These are phyloP conservation scores for Elaeis oleifera DNA, from an alignment of 202 grass and related monocot species.

Conservation along the genomic window DNA sequence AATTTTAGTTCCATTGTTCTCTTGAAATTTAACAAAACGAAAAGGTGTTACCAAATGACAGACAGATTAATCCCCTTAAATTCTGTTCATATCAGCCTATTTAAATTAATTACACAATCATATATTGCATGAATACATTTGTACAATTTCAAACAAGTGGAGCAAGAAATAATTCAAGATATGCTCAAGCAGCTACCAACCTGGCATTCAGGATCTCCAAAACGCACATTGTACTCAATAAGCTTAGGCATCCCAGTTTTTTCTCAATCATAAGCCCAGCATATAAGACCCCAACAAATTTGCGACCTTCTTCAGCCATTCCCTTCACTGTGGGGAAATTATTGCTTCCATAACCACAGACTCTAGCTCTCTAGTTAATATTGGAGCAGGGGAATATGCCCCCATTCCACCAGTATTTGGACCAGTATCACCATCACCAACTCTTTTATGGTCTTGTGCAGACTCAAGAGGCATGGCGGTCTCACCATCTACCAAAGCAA, in stretches of 20 bases:
- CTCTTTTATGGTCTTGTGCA: slow-evolving; percentile 89
- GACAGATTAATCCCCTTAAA: no score
- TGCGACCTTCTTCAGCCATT: slow-evolving; percentile 74
- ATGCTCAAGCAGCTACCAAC: slow-evolving; percentile 27
- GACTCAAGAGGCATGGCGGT: slow-evolving; percentile 79
- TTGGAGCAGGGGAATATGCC: slow-evolving; percentile 82
- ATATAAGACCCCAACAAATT: slow-evolving; percentile 76
- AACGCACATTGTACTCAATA: slow-evolving; percentile 89
- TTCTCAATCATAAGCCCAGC: slow-evolving; percentile 91
- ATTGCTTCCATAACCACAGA: slow-evolving; percentile 61
- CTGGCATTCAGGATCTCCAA: slow-evolving; percentile 93
- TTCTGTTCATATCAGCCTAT: no score
- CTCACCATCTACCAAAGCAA: slow-evolving; percentile 84
- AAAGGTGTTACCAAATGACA: no score
- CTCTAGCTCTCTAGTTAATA: slow-evolving; percentile 62
- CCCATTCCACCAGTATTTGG: slow-evolving; percentile 95
- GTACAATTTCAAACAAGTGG: no score
- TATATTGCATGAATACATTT: no score
- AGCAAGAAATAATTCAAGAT: no score
- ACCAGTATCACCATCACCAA: slow-evolving; percentile 79
- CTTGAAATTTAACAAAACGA: no score
- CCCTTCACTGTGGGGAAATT: slow-evolving; percentile 76
- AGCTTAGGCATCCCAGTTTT: slow-evolving; percentile 67
- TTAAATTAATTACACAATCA: no score
- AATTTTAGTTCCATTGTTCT: no score